Evolutionary conservation across 2,329 filamentous ascomycete species (phyloP), one percentile per base, ranked within the genome.

Genomic region (Helotiales sp.): DNA sequence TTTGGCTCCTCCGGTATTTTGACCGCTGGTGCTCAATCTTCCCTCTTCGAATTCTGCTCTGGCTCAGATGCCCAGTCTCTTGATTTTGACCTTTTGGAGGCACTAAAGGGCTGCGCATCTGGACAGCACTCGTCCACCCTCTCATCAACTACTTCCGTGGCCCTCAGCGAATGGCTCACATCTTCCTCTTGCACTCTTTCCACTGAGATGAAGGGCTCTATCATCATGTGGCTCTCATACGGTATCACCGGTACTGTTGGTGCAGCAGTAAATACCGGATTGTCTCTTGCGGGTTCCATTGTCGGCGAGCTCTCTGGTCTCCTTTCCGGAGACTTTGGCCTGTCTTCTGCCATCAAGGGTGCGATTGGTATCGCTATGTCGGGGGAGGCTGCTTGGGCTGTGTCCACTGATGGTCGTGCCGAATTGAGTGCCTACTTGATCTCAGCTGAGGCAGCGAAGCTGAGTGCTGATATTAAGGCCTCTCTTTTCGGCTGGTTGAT

Each of bases 161-260:
- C 52, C 2, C 17, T 54, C 22, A 34, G 51, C 24, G 15, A 27
- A 17, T 44, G 30, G 30, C 54, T 57, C 22, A 38, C 44, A 7
- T 51, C 56, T 5, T 38, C 52, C 12, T 52, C 51, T 24, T 52
- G 56, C 52, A n/a, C 40, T 47, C 52, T 54, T 1, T 30, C 31
- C 7, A 29, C 30, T n/a, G 48, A 50, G 48, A 22, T 50, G 30
- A 29, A 19, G 8, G 48, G 29, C 33, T 34, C 30, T 2, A 42
- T 46, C 3, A 25, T 47, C 9, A 38, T 34, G 29, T 54, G 52
- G 52, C 38, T 54, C 12, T 54, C 52, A 34, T 48, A 36, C 13
- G 52, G 38, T 12, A 46, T 54, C 29, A 36, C n/a, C 19, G 40
- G 30, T 29, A 24, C 40, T 12, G 25, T 17, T 10, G 17, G n/a